Conservation (phyloP, 768 basidiomycete species). For the Asterophora lycoperdoides region DNA sequence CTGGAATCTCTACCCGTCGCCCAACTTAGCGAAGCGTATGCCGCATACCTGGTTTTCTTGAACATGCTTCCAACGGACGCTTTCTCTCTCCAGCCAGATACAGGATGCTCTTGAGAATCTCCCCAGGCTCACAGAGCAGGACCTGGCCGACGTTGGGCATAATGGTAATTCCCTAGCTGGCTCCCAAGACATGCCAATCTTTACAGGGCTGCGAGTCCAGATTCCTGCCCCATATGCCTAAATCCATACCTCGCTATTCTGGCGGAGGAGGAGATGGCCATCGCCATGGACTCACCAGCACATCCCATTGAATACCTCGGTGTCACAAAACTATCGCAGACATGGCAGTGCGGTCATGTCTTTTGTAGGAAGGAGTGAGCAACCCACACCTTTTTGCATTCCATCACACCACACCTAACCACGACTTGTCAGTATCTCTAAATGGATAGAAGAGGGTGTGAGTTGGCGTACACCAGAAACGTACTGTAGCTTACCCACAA, state of each 20-base stretch:
- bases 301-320: conserved; percentile 66
- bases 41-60: neutral
- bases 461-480: conserved; percentile 20
- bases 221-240: conserved; percentile 77
- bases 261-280: conserved; percentile 70
- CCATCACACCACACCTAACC: neutral
- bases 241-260: conserved; percentile 63
- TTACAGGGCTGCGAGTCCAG: conserved; percentile 32
- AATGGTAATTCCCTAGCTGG: conserved; percentile 30
- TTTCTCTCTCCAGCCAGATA: conserved; percentile 27
- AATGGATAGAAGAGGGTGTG: conserved; percentile 60
- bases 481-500: neutral
- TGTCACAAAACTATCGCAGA: conserved; percentile 54
- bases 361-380: conserved; percentile 79
- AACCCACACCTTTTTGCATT: neutral
- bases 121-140: conserved; percentile 47
- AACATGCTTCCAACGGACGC: neutral
- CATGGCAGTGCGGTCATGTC: conserved; percentile 60
- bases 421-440: conserved; percentile 46
- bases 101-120: conserved; percentile 41
- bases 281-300: conserved; percentile 76
- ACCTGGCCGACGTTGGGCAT: conserved; percentile 44
- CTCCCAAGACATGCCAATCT: neutral
- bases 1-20: conserved; percentile 9
- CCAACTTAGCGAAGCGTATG: conserved; percentile 17